phyloP scores from a whole-genome alignment of 352 stramenopile species.

The Blastocystis sp. region DNA sequence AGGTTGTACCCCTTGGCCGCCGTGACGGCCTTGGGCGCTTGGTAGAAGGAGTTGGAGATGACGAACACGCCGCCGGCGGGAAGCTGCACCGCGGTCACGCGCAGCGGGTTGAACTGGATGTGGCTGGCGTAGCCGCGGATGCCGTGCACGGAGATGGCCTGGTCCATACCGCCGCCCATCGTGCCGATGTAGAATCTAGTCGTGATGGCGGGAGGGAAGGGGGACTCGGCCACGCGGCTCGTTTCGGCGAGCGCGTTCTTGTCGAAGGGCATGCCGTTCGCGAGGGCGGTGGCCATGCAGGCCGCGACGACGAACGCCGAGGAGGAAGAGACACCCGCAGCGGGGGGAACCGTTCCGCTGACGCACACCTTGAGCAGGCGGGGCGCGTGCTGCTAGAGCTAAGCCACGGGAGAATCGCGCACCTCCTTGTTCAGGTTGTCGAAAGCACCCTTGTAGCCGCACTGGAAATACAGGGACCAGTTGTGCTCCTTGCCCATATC shows the following conservation, averaged over 20 bases:
- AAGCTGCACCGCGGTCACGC: constrained; percentile 71
- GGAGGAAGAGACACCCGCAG: constrained; percentile 79
- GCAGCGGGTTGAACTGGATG: constrained; percentile 76
- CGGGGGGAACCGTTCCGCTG: constrained; percentile 76
- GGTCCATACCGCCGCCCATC: constrained; percentile 81
- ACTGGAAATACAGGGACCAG: constrained; percentile 73
- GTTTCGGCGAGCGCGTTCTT: constrained; percentile 75
- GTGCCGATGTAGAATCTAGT: constrained; percentile 75
- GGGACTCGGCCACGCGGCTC: constrained; percentile 75
- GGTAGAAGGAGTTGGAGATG: constrained; percentile 77
- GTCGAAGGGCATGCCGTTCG: constrained; percentile 70
- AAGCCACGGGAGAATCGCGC: neutral
- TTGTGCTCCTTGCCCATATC: constrained; percentile 55
- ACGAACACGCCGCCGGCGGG: constrained; percentile 75
- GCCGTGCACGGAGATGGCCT: constrained; percentile 77
- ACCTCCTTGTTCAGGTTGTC: constrained; percentile 54
- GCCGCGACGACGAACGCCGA: constrained; percentile 79
- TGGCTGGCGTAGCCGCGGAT: constrained; percentile 73
- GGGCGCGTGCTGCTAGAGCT: constrained; percentile 19
- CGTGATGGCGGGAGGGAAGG: neutral
- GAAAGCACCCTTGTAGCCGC: constrained; percentile 73
- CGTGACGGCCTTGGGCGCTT: constrained; percentile 79
- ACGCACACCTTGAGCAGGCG: constrained; percentile 76
- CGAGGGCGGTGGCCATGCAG: constrained; percentile 73
- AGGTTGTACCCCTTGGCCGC: constrained; percentile 78